These are phyloP conservation scores for Sindora glabra DNA, from an alignment of 306 rosid genomes.

Conservation along the genomic window DNA sequence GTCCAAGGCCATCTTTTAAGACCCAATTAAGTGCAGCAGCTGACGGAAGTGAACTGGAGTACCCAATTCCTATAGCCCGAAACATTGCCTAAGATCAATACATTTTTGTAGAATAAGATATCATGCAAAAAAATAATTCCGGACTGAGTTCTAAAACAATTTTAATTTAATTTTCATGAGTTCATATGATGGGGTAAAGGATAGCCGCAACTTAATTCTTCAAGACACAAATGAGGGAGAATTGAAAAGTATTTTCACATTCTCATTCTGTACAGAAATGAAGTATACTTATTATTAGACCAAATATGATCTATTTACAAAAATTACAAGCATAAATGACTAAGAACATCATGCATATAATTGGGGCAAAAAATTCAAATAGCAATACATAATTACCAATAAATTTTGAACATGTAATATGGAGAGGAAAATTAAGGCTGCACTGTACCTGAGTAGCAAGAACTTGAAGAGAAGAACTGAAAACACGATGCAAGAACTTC, in stretches of 20 bases:
- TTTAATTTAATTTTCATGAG: background rate
- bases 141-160: background rate
- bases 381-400: background rate
- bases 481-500: slow-evolving; percentile 88
- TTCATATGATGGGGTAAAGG: background rate
- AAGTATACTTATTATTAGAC: too few species aligned
- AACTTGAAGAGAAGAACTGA: slow-evolving; percentile 86
- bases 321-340: too few species aligned
- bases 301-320: too few species aligned
- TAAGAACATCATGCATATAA: too few species aligned
- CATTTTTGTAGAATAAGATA: slow-evolving; percentile 21
- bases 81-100: slow-evolving; percentile 74
- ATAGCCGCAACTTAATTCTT: background rate
- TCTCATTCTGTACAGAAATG: too few species aligned
- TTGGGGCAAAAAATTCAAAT: too few species aligned
- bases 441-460: slow-evolving; percentile 77
- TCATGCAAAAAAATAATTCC: background rate
- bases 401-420: background rate
- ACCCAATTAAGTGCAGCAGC: slow-evolving; percentile 96
- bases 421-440: background rate
- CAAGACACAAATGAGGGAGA: too few species aligned
- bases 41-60: slow-evolving; percentile 71
- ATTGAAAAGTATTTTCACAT: too few species aligned
- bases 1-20: slow-evolving; percentile 88
- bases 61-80: slow-evolving; percentile 85